Base-by-base conservation (phyloP, 495 filamentous ascomycete genomes). In the Neurospora sublineolata region DNA sequence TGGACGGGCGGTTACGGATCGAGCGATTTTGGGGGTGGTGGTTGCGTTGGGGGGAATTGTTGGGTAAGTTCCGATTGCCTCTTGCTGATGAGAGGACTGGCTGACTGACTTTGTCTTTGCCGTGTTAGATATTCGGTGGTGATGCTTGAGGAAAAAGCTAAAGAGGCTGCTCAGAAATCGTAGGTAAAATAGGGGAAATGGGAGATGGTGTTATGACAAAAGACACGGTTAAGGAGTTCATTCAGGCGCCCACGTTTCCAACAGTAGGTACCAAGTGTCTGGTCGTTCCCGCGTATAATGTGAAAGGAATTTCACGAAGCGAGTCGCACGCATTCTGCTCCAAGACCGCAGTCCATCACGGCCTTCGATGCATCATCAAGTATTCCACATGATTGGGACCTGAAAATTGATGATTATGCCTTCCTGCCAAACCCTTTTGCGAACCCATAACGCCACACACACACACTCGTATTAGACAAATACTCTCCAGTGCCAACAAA, bases 21-120 rank as follows among this genome's bases (percentile, higher is more conserved):
- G 80, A 72, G 82, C 84, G 30, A 75, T 87, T 14, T 70, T 87
- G 44, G 87, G 87, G 69, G 84, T 88, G 70, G 74, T 85, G 14
- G 75, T 87, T 69, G 87, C 87, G 6, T 77, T 89, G 41, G 83
- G 83, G 20, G 87, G 87, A 9, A 88, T 88, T 67, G 83, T 87
- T 67, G 76, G 80, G 82, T 88, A n/a, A 42, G 39, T 39, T 39
- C 4, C 33, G 4, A 36, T 36, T 36, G 33, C 33, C 33, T 39
- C 1, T 14, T 16, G 39, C 14, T 44, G 41, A 3, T n/a, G 41
- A 44, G 18, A 11, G 20, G 41, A 10, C 0, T 20, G 3, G 9
- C 18, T 44, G 18, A 44, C 41, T 38, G 37, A 12, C 4, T 39
- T 9, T 44, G 7, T 44, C 18, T 8, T 44, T 44, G 18, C 41